Conservation (phyloP, 1,284 basidiomycete genomes). For the Earliella scabrosa region DNA sequence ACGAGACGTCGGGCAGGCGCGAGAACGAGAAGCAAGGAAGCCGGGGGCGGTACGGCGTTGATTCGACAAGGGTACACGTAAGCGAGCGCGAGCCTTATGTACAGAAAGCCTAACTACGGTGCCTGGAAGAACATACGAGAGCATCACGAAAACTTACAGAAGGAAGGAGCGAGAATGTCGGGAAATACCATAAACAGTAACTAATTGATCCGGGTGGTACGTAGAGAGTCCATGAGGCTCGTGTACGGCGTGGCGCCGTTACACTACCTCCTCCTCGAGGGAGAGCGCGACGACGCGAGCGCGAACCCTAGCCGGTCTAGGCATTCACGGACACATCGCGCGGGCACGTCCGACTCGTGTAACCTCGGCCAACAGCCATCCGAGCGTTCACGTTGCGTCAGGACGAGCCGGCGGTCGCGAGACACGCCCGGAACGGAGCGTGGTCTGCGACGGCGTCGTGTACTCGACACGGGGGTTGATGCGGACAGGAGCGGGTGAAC, state of each 20-base stretch:
- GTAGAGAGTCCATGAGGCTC: not conserved
- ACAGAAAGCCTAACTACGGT: not conserved
- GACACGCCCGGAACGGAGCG: constrained; percentile 12
- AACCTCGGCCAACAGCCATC: constrained; percentile 2
- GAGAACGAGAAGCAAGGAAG: not conserved
- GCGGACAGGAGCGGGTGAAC: not conserved
- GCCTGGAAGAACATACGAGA: too few relatives aligned
- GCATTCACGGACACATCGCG: too few relatives aligned
- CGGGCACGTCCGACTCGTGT: too few relatives aligned
- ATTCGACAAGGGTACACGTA: not conserved
- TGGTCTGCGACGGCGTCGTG: constrained; percentile 11
- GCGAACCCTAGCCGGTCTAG: too few relatives aligned
- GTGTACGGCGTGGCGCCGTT: not conserved
- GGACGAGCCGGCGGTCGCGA: constrained; percentile 6
- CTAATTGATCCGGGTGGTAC: not conserved
- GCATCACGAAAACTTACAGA: too few relatives aligned
- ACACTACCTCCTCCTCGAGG: too few relatives aligned
- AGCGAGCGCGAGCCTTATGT: not conserved
- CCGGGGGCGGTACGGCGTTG: not conserved
- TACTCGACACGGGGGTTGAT: constrained; percentile 9
- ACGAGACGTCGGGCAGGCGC: not conserved
- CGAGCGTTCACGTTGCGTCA: constrained; percentile 6
- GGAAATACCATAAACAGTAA: not conserved
- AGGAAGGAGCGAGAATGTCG: too few relatives aligned
- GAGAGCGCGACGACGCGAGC: too few relatives aligned